Evolutionary conservation across 2,329 filamentous ascomycete species (phyloP), one percentile per base, ranked within the genome.

Genomic region (Aureobasidium sp.): DNA sequence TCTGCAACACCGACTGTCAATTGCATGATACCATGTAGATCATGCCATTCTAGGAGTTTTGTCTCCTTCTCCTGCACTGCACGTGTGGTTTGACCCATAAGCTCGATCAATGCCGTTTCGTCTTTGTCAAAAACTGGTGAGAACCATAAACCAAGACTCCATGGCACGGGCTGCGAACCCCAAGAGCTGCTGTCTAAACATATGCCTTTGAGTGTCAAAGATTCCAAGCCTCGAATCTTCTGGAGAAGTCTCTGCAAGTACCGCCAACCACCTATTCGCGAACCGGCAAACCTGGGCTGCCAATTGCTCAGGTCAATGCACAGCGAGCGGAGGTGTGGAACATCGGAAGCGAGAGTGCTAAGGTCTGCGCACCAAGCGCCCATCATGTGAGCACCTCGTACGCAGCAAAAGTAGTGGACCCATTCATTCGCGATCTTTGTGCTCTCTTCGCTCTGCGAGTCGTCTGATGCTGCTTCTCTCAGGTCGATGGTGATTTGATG

Each of bases 401-500:
- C 40, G 37, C 56, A 58, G n/a, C 50, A 49, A 16, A 68, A 61
- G 56, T 71, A 69, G 11, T 66, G 64, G 7, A 67, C 47, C 68
- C 68, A 71, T 48, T 68, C 69, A 27, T 60, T 56, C 8, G 54
- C 53, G 4, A 56, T 29, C 22, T 35, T 53, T 24, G 11, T 21
- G 30, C 35, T 27, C 6, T 27, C n/a, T n/a, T 45, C 51, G 5
- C 17, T 32, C 12, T 24, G 30, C 12, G 12, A 3, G 29, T 48
- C 11, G 10, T 16, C 25, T n/a, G 42, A 24, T 19, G 48, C 44
- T 4, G 70, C 58, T 24, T 60, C 59, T 10, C 64, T 61, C 10
- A 68, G 59, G 53, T 71, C 67, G 39, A 72, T 61, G 34, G 70
- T 67, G n/a, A 71, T 52, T 45, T 68, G 62, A 2, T 59, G 58